phyloP scores from a whole-genome alignment of 257 asterid genomes.

The Anisodus tanguticus region DNA sequence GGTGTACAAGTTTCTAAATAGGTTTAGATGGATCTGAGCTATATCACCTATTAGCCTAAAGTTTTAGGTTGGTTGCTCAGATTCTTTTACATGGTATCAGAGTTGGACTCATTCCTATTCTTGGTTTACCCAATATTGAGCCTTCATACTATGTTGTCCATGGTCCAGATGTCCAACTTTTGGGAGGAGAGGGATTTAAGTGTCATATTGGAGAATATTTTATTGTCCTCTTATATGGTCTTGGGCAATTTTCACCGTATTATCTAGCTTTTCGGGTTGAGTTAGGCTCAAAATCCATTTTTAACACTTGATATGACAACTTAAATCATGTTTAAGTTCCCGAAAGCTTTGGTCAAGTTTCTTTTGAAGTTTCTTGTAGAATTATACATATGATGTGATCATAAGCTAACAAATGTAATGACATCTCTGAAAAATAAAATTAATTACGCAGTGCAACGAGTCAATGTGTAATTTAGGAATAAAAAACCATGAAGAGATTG shows the following conservation, averaged over 20 bases:
- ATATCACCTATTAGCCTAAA: neutral
- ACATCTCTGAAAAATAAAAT: neutral
- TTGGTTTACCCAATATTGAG: neutral
- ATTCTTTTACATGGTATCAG: neutral
- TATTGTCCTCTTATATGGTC: neutral
- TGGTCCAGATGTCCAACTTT: neutral
- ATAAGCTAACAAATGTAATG: constrained; percentile 3
- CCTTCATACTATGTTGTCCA: neutral
- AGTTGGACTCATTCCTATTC: neutral
- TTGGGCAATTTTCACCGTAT: neutral
- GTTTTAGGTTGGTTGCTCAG: neutral
- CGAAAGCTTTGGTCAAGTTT: neutral
- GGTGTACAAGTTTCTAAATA: neutral
- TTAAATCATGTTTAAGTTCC: neutral
- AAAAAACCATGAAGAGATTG: neutral
- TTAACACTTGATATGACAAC: no score
- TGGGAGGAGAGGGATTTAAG: neutral
- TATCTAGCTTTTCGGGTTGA: neutral
- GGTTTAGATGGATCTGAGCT: neutral
- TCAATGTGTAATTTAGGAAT: neutral
- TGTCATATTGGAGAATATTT: neutral
- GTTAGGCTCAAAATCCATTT: neutral
- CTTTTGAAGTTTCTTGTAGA: neutral
- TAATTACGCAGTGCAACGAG: constrained; percentile 9
- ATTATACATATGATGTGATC: neutral